phyloP scores from a whole-genome alignment of 2,329 filamentous ascomycete genomes.

The Endoconidiophora laricicola region DNA sequence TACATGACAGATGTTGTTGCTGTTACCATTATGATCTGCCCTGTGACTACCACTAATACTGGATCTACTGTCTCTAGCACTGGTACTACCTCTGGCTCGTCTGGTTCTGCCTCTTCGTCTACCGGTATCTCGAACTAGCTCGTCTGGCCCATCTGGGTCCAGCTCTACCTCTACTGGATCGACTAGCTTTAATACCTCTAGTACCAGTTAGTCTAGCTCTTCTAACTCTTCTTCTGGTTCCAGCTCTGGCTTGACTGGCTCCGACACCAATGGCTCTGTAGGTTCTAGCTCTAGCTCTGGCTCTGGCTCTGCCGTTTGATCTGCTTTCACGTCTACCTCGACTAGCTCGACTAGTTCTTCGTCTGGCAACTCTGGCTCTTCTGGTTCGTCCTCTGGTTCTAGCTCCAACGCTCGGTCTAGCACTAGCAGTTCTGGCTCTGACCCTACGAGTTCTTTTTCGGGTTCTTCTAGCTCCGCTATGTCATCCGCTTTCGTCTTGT shows the following conservation, averaged over 20 bases:
- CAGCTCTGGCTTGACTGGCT: neutral
- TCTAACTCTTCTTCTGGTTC: neutral
- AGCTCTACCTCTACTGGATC: conserved; percentile 1
- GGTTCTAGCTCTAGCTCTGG: neutral
- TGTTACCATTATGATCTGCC: conserved; percentile 19
- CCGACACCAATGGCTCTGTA: too few species aligned
- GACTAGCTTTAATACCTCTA: neutral
- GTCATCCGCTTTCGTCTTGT: too few species aligned
- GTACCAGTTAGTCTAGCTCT: neutral
- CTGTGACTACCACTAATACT: neutral
- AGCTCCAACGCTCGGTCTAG: too few species aligned
- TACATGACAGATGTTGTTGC: conserved; percentile 30
- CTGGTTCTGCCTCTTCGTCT: neutral
- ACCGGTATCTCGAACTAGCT: neutral
- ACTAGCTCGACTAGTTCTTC: neutral
- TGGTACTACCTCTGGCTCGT: neutral
- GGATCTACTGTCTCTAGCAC: neutral
- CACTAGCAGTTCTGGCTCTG: too few species aligned
- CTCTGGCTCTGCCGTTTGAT: neutral
- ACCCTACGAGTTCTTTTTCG: too few species aligned
- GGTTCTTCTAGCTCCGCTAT: too few species aligned
- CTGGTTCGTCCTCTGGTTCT: neutral
- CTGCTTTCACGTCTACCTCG: neutral
- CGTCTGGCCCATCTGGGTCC: neutral
- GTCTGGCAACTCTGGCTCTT: neutral